These are phyloP conservation scores for Fusarium verticillioides DNA, from an alignment of 2,329 filamentous ascomycete species.

Conservation along the genomic window DNA sequence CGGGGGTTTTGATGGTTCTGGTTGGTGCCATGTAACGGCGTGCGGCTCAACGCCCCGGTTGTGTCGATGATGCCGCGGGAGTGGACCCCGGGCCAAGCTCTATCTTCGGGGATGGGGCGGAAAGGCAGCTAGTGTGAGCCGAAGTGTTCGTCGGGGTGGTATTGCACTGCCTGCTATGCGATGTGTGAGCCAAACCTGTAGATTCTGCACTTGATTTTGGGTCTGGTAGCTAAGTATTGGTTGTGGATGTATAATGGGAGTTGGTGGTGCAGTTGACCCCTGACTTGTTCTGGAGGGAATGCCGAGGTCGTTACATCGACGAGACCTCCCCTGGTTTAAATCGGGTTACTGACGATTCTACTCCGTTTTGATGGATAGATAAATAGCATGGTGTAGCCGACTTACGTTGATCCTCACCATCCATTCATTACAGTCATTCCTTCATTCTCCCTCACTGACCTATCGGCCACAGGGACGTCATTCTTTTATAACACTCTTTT, in stretches of 20 bases:
- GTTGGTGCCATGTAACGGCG: slow-evolving; percentile 5
- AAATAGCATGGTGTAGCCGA: neutral
- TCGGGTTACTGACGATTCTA: neutral
- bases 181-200: neutral
- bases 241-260: neutral
- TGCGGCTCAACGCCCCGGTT: slow-evolving; percentile 3
- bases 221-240: neutral
- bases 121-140: slow-evolving; percentile 3
- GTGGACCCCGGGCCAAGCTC: neutral
- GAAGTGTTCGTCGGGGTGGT: neutral
- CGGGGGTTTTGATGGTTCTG: neutral
- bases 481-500: neutral
- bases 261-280: neutral
- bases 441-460: neutral
- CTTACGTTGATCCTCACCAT: neutral
- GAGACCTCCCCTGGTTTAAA: neutral
- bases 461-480: neutral
- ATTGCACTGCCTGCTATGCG: neutral
- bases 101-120: neutral
- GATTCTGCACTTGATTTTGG: neutral
- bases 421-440: slow-evolving; percentile 1
- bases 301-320: neutral
- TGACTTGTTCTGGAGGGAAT: neutral
- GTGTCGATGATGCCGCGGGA: neutral
- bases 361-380: neutral